phyloP scores from a whole-genome alignment of 179 eudicot genomes.

The Silene noctiflora region DNA sequence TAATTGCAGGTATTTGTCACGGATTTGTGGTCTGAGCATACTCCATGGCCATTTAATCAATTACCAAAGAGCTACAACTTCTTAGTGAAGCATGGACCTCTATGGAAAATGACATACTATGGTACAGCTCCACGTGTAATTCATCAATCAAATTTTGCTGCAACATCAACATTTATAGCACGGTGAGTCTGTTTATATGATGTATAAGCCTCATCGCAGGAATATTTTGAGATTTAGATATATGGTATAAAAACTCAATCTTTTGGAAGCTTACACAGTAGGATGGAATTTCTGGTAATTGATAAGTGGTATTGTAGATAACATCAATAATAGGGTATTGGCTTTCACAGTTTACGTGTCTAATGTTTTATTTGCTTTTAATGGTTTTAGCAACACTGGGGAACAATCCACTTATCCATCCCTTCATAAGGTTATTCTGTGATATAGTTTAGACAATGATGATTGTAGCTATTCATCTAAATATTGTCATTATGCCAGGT shows the following conservation, averaged over 20 bases:
- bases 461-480: not conserved
- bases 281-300: not conserved
- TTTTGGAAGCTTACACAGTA: not conserved
- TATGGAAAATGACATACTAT: slow-evolving; percentile 91
- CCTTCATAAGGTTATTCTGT: not conserved
- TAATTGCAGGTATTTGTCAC: slow-evolving; percentile 86
- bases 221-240: not conserved
- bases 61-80: slow-evolving; percentile 94
- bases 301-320: not conserved
- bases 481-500: not conserved
- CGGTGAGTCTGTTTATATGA: slow-evolving; percentile 44
- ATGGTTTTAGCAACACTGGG: not conserved
- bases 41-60: slow-evolving; percentile 99
- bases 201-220: not conserved
- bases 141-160: slow-evolving; percentile 96
- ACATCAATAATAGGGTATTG: not conserved
- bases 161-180: slow-evolving; percentile 87
- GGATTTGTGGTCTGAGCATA: slow-evolving; percentile 96
- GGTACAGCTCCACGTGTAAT: slow-evolving; percentile 84
- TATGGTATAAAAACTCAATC: not conserved
- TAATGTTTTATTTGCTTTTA: not conserved
- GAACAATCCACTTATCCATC: not conserved
- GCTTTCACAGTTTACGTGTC: not conserved
- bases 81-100: slow-evolving; percentile 87
- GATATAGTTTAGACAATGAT: not conserved